Evolutionary conservation across 129 eudicot genomes (phyloP).

Genomic region (Artemisia annua): DNA sequence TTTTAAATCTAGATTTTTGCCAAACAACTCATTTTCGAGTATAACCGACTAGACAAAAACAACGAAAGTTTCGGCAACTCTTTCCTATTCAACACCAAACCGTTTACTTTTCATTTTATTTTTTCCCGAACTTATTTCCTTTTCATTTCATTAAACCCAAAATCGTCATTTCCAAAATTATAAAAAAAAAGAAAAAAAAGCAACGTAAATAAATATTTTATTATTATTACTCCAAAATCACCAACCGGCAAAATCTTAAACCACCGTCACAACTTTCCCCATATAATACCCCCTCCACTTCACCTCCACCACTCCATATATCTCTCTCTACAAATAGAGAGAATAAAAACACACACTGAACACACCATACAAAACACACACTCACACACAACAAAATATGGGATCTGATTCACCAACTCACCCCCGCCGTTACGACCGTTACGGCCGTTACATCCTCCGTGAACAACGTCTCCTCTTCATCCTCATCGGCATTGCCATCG

Average conservation of each 20-base stretch:
- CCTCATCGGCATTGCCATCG: slow-evolving; percentile 64
- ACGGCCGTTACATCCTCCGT: slow-evolving; percentile 53
- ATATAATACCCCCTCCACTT: too few relatives aligned
- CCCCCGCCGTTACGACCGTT: slow-evolving; percentile 62
- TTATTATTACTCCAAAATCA: slow-evolving; percentile 22
- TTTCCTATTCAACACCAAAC: background rate
- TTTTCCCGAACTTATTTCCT: too few relatives aligned
- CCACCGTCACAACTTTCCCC: too few relatives aligned
- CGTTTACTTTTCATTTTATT: slow-evolving; percentile 28
- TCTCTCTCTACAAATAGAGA: too few relatives aligned
- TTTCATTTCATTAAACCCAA: too few relatives aligned
- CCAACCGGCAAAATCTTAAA: slow-evolving; percentile 43
- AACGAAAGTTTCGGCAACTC: too few relatives aligned
- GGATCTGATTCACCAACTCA: slow-evolving; percentile 55
- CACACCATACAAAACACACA: background rate
- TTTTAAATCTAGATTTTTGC: too few relatives aligned
- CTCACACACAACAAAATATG: slow-evolving; percentile 30
- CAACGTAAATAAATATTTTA: too few relatives aligned
- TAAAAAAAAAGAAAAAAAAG: too few relatives aligned
- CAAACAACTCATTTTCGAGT: too few relatives aligned
- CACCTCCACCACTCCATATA: too few relatives aligned
- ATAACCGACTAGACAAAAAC: too few relatives aligned
- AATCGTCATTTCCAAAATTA: background rate
- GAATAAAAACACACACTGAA: slow-evolving; percentile 9
- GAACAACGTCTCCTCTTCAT: slow-evolving; percentile 76